A percentile compares a stretch with the other conserved stretches of the same genome.
Evolutionary conservation across 1,139 yeast species (phyloP).

Genomic region (Candida frijolesensis): DNA sequence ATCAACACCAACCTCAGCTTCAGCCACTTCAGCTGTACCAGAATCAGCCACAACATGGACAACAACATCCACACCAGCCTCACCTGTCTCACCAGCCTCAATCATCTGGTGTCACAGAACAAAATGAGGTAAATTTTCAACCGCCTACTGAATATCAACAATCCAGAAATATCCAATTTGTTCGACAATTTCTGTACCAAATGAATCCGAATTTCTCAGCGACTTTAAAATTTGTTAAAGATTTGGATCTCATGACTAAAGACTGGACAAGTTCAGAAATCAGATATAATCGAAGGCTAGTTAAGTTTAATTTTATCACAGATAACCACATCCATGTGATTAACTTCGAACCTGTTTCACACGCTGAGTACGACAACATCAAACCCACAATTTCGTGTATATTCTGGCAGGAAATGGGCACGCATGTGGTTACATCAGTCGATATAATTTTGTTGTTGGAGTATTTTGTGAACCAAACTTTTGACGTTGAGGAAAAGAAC

Average conservation of each 20-base stretch:
- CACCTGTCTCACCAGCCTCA: neutral
- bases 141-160: slow-evolving; percentile 8
- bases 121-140: neutral
- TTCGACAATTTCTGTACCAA: slow-evolving; percentile 14
- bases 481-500: slow-evolving; percentile 70
- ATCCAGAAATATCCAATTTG: slow-evolving; percentile 12
- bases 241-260: slow-evolving; percentile 25
- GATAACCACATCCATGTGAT: slow-evolving; percentile 27
- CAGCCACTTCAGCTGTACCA: neutral
- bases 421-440: slow-evolving; percentile 63
- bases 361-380: slow-evolving; percentile 21
- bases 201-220: slow-evolving; percentile 12
- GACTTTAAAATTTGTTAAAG: slow-evolving; percentile 13
- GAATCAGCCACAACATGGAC: too few species aligned
- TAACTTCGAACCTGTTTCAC: slow-evolving; percentile 26
- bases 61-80: neutral
- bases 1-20: neutral
- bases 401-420: slow-evolving; percentile 55
- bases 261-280: slow-evolving; percentile 39
- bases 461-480: slow-evolving; percentile 56
- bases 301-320: slow-evolving; percentile 30
- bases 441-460: slow-evolving; percentile 64
- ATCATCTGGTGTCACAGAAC: neutral
- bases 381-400: slow-evolving; percentile 58
- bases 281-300: slow-evolving; percentile 35